Percentiles rank a stretch among this genome's conserved stretches.
Evolutionary conservation across 148 eudicot genomes (phyloP).

Genomic region (Rhododendron kiyosumense): DNA sequence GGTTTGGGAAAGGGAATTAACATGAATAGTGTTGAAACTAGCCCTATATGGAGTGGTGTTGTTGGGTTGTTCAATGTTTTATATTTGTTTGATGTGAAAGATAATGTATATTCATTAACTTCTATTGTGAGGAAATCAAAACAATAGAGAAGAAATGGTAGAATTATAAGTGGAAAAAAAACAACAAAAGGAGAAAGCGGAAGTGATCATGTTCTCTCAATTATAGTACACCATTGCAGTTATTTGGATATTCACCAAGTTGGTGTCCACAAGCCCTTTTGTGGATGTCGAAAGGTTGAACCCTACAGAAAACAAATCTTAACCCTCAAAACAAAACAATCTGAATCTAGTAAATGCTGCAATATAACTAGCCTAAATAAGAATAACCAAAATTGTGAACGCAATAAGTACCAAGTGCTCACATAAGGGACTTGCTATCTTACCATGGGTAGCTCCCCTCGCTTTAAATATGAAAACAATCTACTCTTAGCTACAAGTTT

Average conservation of each 20-base stretch:
- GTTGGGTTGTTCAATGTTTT: not conserved
- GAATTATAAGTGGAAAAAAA: not conserved
- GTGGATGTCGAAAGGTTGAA: not conserved
- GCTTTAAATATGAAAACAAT: not conserved
- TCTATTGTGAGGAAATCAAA: not conserved
- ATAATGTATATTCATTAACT: not conserved
- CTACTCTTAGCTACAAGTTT: not conserved
- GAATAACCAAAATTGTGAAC: not conserved
- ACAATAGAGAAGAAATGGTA: not conserved
- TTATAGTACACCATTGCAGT: not conserved
- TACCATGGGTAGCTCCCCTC: not conserved
- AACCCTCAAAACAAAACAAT: not conserved
- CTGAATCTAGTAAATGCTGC: not conserved
- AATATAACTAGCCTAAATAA: not conserved
- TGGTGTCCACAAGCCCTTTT: not conserved
- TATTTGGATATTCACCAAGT: not conserved
- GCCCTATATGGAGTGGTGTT: not conserved
- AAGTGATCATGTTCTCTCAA: not conserved
- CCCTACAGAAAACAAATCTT: not conserved
- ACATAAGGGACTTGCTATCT: not conserved
- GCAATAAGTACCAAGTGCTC: not conserved
- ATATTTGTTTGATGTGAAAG: not conserved
- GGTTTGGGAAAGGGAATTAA: not conserved
- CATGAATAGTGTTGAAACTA: not conserved
- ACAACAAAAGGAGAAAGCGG: not conserved